Base-by-base conservation (phyloP, 1,139 yeast genomes). In the Starmera stellimalicola region DNA sequence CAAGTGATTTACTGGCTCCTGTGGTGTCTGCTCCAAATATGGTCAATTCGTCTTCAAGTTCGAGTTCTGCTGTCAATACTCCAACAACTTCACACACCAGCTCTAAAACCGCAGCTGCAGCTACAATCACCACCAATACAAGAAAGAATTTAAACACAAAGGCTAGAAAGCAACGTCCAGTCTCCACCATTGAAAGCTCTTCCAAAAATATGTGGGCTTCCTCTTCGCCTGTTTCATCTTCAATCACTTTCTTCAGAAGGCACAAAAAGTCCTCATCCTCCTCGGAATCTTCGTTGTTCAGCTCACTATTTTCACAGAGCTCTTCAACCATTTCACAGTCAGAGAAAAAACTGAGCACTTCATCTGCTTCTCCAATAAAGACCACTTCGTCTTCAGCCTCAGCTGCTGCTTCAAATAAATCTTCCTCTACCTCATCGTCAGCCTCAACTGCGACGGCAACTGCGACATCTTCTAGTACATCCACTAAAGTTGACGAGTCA, bases 181-280 rank as follows among this genome's bases (percentile, higher is more conserved):
- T 62, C 32, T 76, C 83, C 0, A 70, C 72, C 23, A 56, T 70
- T 18, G 83, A 76, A 34, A 38, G 45, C n/a, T 44, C 60, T 1
- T 39, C 47, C 1, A 37, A 37, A 18, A 36, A 41, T 9, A 38
- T 39, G 7, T 45, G 47, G 41, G 37, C 43, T 4, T 32, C 51
- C 16, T 20, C 23, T 4, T 50, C 60, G 2, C 63, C 73, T 3
- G 51, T 64, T 7, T 60, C 74, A 2, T 68, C 70, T 5, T 56
- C 68, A 0, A 49, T 63, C 1, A 53, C 67, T 3, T 65, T 79
- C 37, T 76, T 77, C 54, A 62, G 80, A 40, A 69, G 73, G 39
- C 81, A 73, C 44, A 64, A 71, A 30, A 65, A 76, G 39, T 64
- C 77, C 11, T 68, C 67, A 33, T 20, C 23, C 4, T 71, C 82